Base-by-base conservation (phyloP, 805 yeast genomes). In the Metschnikowia orientalis region DNA sequence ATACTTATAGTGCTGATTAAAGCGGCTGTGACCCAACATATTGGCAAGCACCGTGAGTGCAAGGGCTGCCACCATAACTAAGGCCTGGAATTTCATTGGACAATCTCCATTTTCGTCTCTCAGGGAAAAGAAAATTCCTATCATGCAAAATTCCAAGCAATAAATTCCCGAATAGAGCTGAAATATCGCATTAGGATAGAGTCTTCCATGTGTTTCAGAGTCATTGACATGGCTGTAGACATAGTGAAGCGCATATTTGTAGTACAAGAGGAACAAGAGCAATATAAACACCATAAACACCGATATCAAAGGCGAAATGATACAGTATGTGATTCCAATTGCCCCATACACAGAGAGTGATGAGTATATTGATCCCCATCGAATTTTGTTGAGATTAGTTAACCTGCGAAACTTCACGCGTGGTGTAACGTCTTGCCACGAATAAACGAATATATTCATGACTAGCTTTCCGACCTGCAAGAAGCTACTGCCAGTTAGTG, bases 361-460 rank as follows among this genome's bases (percentile, higher is more conserved):
- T 0, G 97, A 86, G 50, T 81, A 89, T 0, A 75, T 56, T 0
- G 87, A 69, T 0, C 96, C 95, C 94, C 94, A 87, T 38, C 70
- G 64, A 13, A 77, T 63, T n/a, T 49, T 47, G 2, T 74, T 65
- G 7, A 75, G 57, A 1, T 48, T 55, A 5, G 70, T 67, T 15
- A 71, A 40, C 30, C 80, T 59, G 5, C 54, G 37, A 30, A 73
- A 70, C 35, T 66, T 67, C 42, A 69, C 67, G 32, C 92, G 67
- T 0, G 95, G 90, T 0, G 94, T 80, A 14, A 45, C 50, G 32
- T 73, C 79, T n/a, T 48, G 38, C 12, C 67, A 43, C 12, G 54
- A 58, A 35, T 62, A 43, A 52, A 58, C 4, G 6, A 71, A 51
- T 20, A 51, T 44, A 21, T 63, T 61, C 15, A 61, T 51, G 4